Percentiles rank a stretch among this genome's conserved stretches.
Conservation (phyloP, 2,329 filamentous ascomycete genomes). For the Ophiognomonia clavigignenti-juglandacearum region DNA sequence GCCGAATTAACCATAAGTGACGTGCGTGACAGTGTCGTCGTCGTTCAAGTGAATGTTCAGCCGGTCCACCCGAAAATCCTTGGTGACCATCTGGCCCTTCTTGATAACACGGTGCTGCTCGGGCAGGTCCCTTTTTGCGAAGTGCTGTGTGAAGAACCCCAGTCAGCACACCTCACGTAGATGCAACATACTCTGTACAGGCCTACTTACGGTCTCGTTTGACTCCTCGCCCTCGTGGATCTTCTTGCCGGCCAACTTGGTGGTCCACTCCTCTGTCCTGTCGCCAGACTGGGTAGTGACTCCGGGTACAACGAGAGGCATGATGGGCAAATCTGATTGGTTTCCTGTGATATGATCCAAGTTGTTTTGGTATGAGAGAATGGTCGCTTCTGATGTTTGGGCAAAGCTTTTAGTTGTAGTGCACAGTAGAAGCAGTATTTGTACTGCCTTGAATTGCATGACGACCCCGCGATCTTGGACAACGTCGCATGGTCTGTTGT, state of each 20-base stretch:
- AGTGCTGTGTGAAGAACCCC: conserved; percentile 40
- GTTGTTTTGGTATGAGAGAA: too few species aligned
- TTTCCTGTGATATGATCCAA: too few species aligned
- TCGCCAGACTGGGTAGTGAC: conserved; percentile 41
- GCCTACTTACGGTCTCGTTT: conserved; percentile 46
- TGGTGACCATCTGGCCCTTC: conserved; percentile 54
- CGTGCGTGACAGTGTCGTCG: conserved; percentile 56
- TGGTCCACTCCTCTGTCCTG: conserved; percentile 53
- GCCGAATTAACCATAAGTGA: conserved; percentile 44
- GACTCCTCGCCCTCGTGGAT: conserved; percentile 42
- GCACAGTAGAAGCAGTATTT: too few species aligned
- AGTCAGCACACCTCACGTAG: background rate
- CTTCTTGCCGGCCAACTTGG: conserved; percentile 61
- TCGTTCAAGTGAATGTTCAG: conserved; percentile 57
- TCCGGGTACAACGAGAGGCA: conserved; percentile 63
- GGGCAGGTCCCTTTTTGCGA: conserved; percentile 57
- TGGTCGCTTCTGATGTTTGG: too few species aligned
- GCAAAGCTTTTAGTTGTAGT: too few species aligned
- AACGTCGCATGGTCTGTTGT: too few species aligned
- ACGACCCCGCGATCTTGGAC: too few species aligned
- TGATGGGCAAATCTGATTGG: conserved; percentile 29
- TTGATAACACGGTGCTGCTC: conserved; percentile 50
- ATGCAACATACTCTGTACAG: background rate
- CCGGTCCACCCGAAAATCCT: conserved; percentile 48
- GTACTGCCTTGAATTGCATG: too few species aligned